Evolutionary conservation across 371 early-diverging fungal genomes (phyloP).

Genomic region (Globomyces sp.): DNA sequence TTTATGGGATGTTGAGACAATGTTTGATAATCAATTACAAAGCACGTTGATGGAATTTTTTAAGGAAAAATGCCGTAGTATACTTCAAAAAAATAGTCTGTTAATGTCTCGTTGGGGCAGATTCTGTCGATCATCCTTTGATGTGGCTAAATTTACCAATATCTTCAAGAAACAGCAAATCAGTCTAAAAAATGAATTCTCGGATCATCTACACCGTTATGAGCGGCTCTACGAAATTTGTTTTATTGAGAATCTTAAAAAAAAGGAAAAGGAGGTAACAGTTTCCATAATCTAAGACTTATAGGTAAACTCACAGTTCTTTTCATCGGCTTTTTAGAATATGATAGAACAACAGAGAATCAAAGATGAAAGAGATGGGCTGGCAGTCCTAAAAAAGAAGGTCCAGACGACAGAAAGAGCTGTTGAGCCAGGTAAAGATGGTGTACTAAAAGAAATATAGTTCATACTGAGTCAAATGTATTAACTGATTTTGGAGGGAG

Average conservation of each 20-base stretch:
- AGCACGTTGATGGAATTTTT: constrained; percentile 36
- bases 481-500: constrained; percentile 9
- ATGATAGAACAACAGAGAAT: constrained; percentile 30
- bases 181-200: constrained; percentile 35
- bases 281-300: not conserved
- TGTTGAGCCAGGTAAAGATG: constrained; percentile 15
- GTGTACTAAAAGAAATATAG: constrained; percentile 6
- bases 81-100: constrained; percentile 36
- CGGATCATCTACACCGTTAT: constrained; percentile 38
- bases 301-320: no score
- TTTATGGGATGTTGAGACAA: constrained; percentile 39
- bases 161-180: constrained; percentile 36
- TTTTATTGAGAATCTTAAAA: not conserved
- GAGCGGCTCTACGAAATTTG: constrained; percentile 30
- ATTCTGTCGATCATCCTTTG: constrained; percentile 43
- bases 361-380: constrained; percentile 38
- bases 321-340: not conserved
- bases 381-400: constrained; percentile 27
- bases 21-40: constrained; percentile 26
- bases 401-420: constrained; percentile 19
- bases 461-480: not conserved
- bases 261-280: constrained; percentile 11
- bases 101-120: constrained; percentile 49
- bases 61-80: constrained; percentile 23
- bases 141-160: constrained; percentile 25